Percentiles rank a stretch among this genome's conserved stretches.
Conservation (phyloP, 2,329 filamentous ascomycete species). For the Stachybotrys chartarum region DNA sequence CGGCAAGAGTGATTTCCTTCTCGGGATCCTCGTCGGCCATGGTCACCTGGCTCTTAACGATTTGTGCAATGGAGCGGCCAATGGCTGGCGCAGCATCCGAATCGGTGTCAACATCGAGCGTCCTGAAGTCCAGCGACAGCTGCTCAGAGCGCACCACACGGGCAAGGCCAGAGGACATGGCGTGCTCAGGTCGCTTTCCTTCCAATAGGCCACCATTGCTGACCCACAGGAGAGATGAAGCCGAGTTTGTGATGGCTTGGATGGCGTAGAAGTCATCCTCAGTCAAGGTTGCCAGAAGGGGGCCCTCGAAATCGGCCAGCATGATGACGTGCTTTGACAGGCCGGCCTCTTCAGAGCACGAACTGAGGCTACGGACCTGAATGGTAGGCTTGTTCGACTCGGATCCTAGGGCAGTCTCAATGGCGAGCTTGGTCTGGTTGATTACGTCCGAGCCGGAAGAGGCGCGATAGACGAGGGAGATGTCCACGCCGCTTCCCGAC, state of each 20-base stretch:
- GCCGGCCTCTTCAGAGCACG: too few relatives aligned
- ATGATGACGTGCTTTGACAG: conserved; percentile 15
- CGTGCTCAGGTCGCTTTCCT: conserved; percentile 15
- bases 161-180: conserved; percentile 16
- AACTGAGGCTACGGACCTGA: too few relatives aligned
- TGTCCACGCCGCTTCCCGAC: too few relatives aligned
- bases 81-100: conserved; percentile 4
- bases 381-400: too few relatives aligned
- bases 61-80: conserved; percentile 6
- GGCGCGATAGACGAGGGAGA: too few relatives aligned
- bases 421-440: too few relatives aligned
- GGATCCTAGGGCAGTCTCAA: too few relatives aligned
- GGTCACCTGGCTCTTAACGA: conserved; percentile 6
- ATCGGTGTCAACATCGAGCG: conserved; percentile 13
- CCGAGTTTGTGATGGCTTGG: conserved; percentile 13
- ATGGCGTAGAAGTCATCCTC: conserved; percentile 17
- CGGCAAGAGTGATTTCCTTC: conserved; percentile 11
- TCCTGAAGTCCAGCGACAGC: conserved; percentile 15
- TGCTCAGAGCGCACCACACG: conserved; percentile 16
- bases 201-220: conserved; percentile 14
- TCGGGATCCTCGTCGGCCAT: conserved; percentile 9
- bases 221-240: conserved; percentile 19
- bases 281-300: conserved; percentile 16
- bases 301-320: conserved; percentile 18
- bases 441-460: too few relatives aligned